Conservation (phyloP, 352 stramenopile genomes). For the Globisporangium canariense region DNA sequence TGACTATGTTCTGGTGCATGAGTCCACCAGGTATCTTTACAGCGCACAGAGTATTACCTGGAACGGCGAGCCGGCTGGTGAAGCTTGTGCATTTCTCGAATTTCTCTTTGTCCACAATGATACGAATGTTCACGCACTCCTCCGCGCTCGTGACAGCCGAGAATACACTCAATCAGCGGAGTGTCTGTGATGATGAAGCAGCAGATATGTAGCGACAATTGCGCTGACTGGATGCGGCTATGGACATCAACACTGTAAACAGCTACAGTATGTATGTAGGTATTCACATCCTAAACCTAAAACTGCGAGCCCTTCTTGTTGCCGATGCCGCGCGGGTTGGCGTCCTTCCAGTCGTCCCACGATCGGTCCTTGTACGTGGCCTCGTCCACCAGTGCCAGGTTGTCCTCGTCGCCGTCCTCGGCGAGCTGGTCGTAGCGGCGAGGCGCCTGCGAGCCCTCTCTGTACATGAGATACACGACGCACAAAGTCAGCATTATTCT, state of each 20-base stretch:
- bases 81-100: too few relatives aligned
- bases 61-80: too few relatives aligned
- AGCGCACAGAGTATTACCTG: too few relatives aligned
- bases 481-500: conserved; percentile 8
- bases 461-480: conserved; percentile 18
- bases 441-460: conserved; percentile 49
- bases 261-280: not conserved
- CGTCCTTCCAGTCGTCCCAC: conserved; percentile 98
- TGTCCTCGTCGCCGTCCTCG: conserved; percentile 94
- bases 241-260: not conserved
- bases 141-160: too few relatives aligned
- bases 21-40: too few relatives aligned
- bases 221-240: too few relatives aligned
- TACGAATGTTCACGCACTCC: too few relatives aligned
- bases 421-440: conserved; percentile 93
- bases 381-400: conserved; percentile 90
- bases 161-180: too few relatives aligned
- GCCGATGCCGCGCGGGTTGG: conserved; percentile 93
- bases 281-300: conserved; percentile 32
- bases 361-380: conserved; percentile 90
- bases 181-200: too few relatives aligned
- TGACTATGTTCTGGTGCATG: too few relatives aligned
- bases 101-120: too few relatives aligned
- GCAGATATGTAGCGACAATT: too few relatives aligned
- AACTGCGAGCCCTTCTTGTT: conserved; percentile 96